phyloP scores from a whole-genome alignment of 31 red algal genomes.

The Asparagopsis taxiformis region DNA sequence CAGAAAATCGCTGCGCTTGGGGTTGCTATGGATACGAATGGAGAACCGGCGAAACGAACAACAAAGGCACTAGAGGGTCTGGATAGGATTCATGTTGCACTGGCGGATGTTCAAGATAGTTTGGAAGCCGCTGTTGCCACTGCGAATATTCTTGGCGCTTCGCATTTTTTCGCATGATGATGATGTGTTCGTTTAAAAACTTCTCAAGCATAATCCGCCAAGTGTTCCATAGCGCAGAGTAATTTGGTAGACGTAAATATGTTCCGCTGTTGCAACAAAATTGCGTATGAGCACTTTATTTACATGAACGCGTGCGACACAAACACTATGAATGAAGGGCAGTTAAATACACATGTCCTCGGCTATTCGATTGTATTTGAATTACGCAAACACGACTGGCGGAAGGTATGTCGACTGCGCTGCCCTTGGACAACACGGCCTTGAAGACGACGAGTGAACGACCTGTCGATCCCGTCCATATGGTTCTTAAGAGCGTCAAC shows the following conservation, averaged over 20 bases:
- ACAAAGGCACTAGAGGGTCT: constrained; percentile 27
- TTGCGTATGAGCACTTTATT: neutral
- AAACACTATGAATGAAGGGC: neutral
- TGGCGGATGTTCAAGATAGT: constrained; percentile 37
- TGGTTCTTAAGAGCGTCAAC: constrained; percentile 18
- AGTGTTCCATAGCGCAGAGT: neutral
- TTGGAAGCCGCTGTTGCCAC: constrained; percentile 50
- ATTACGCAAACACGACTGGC: constrained; percentile 59
- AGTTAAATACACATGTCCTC: neutral
- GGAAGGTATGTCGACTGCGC: constrained; percentile 49
- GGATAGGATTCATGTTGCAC: constrained; percentile 35
- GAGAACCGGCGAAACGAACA: constrained; percentile 21
- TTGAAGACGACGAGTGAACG: constrained; percentile 12
- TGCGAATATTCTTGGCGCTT: constrained; percentile 62
- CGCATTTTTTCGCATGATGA: constrained; percentile 61
- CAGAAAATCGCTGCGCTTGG: constrained; percentile 10
- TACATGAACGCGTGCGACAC: neutral
- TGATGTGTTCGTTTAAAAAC: constrained; percentile 68
- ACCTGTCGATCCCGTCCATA: constrained; percentile 39
- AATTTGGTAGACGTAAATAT: neutral
- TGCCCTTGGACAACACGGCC: constrained; percentile 18
- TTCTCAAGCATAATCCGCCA: constrained; percentile 58
- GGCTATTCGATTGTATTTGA: too few species aligned
- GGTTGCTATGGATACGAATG: constrained; percentile 27
- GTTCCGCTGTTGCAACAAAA: neutral